Evolutionary conservation across 495 filamentous ascomycete genomes (phyloP).

Genomic region (Tuber magnatum): DNA sequence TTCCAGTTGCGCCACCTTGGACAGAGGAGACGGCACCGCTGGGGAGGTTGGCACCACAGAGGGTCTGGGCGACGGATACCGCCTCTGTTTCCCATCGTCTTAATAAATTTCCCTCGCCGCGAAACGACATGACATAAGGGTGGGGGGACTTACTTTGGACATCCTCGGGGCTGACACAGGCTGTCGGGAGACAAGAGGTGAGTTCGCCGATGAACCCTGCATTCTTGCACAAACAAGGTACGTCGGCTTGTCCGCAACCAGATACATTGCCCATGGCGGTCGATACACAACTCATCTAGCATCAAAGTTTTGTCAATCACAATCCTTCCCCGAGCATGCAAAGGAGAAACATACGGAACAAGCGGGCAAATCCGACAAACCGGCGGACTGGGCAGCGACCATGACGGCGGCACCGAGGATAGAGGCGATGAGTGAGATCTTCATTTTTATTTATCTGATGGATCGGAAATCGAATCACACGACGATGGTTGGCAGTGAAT

Average conservation of each 20-base stretch:
- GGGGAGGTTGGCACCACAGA: constrained; percentile 48
- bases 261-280: constrained; percentile 42
- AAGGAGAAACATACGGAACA: constrained; percentile 10
- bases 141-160: constrained; percentile 48
- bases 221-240: constrained; percentile 61
- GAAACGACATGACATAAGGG: not conserved
- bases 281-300: not conserved
- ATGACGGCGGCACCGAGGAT: constrained; percentile 30
- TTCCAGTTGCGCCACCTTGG: not conserved
- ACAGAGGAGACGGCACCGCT: not conserved
- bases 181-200: constrained; percentile 57
- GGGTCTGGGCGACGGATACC: constrained; percentile 48
- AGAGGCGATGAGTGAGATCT: constrained; percentile 39
- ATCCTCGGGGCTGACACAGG: constrained; percentile 49
- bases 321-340: not conserved
- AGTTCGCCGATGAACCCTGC: constrained; percentile 54
- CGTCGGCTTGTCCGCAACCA: constrained; percentile 53
- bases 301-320: constrained; percentile 20
- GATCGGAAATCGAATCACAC: constrained; percentile 4
- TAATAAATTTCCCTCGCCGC: not conserved
- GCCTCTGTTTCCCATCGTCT: constrained; percentile 43
- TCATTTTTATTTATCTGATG: constrained; percentile 42
- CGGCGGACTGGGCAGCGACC: constrained; percentile 24
- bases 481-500: not conserved
- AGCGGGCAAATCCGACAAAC: not conserved